Base-by-base conservation (phyloP, 1,284 basidiomycete species). In the Cutaneotrichosporon curvatum region DNA sequence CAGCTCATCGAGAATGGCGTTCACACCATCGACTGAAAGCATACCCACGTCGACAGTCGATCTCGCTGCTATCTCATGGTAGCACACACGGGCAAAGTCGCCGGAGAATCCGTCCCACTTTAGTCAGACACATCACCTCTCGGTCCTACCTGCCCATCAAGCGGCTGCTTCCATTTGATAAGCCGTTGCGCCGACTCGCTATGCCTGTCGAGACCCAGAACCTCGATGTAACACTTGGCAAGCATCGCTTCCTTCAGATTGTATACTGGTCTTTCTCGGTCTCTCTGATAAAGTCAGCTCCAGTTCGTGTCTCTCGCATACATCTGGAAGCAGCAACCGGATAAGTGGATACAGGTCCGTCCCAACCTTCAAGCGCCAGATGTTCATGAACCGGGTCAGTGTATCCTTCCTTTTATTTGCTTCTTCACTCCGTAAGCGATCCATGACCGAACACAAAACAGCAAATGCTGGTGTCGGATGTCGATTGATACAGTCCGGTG, bases 241-340 rank as follows among this genome's bases (percentile, higher is more conserved):
- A 96, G 74, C 60, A 85, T 85, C 69, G 85, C 84, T 73, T 96
- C 92, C 67, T 95, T 95, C 54, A 94, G 68, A 9, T 87, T 86
- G 68, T 95, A 96, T 0, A 89, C 82, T 0, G 87, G 79, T 41
- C 91, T 80, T 56, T 94, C 87, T 30, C 84, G 78, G 65, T 96
- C 91, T 78, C 88, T 85, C 89, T 95, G n/a, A 28, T 28, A 11
- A 25, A 16, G 40, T 41, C 37, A 39, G 16, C 44, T 37, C 19
- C 8, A 9, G 21, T 41, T 15, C 30, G 21, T 9, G 33, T 23
- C 44, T 2, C 11, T 14, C 6, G 53, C 73, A 57, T 35, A 75
- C 75, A 25, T 76, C 73, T 18, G 75, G 75, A 1, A 77, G 55
- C 5, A 77, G 50, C 1, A 77, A 58, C 33, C 75, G 65, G 37